Conservation (phyloP, 805 yeast genomes). For the Saccharomycopsis sp. region DNA sequence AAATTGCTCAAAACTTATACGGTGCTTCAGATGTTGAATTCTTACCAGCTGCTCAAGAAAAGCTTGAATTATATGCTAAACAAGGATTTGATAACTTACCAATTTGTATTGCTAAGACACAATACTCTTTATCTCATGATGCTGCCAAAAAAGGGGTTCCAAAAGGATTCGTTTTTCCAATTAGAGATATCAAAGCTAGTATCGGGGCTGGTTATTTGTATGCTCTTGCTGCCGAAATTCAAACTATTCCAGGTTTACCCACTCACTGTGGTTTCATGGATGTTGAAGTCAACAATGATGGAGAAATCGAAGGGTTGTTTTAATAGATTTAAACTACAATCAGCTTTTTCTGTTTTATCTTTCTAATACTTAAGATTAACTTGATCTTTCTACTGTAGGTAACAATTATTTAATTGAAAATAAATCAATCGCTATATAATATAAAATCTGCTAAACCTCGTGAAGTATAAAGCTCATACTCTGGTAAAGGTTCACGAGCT, state of each 20-base stretch:
- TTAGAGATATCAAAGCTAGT: conserved; percentile 68
- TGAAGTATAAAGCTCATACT: too few relatives aligned
- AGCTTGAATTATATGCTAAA: conserved; percentile 53
- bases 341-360: too few relatives aligned
- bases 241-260: conserved; percentile 79
- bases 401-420: too few relatives aligned
- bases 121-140: conserved; percentile 76
- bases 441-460: too few relatives aligned
- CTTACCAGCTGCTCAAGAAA: conserved; percentile 56
- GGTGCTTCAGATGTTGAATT: conserved; percentile 68
- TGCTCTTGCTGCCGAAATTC: conserved; percentile 78
- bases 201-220: conserved; percentile 81
- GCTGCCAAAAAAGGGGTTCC: conserved; percentile 79
- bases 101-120: conserved; percentile 79
- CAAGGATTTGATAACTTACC: conserved; percentile 76
- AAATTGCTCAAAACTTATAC: conserved; percentile 68
- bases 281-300: conserved; percentile 70
- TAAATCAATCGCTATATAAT: too few relatives aligned
- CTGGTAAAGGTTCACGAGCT: too few relatives aligned
- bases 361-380: too few relatives aligned
- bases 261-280: conserved; percentile 83
- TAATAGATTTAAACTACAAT: conserved; percentile 20
- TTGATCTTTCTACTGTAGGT: too few relatives aligned
- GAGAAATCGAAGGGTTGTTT: conserved; percentile 75
- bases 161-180: conserved; percentile 67